These are phyloP conservation scores for Bonia amplexicaulis DNA, from an alignment of 176 grass and related monocot species.

Conservation along the genomic window DNA sequence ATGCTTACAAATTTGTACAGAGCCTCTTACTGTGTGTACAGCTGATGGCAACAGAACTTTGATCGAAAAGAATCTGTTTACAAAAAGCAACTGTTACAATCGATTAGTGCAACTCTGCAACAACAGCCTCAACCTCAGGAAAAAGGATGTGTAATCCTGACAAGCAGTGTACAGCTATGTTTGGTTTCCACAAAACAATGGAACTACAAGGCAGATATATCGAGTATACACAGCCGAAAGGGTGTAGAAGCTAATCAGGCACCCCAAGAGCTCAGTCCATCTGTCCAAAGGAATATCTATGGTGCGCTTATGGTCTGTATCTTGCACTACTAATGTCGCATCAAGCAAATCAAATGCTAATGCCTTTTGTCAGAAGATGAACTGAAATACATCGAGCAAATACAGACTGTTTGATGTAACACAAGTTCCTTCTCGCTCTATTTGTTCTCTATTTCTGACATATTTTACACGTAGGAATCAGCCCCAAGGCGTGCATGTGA, in stretches of 20 bases:
- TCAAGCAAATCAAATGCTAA: not conserved
- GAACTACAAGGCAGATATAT: not conserved
- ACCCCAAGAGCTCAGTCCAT: not conserved
- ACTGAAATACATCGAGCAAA: not conserved
- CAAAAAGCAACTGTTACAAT: not conserved
- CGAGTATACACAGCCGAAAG: not conserved
- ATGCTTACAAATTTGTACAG: not conserved
- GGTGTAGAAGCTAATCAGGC: not conserved
- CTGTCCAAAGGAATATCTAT: not conserved
- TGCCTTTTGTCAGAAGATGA: not conserved
- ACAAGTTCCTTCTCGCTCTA: not conserved
- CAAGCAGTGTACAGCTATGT: not conserved
- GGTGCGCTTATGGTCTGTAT: not conserved
- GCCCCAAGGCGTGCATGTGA: not conserved
- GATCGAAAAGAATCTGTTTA: not conserved
- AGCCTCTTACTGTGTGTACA: not conserved
- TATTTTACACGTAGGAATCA: not conserved
- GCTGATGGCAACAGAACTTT: not conserved
- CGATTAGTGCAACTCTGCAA: not conserved
- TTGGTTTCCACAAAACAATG: not conserved
- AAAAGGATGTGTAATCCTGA: not conserved
- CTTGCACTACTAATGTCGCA: not conserved
- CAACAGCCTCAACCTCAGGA: not conserved
- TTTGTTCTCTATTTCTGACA: not conserved
- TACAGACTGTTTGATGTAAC: not conserved